Base-by-base conservation (phyloP, 768 basidiomycete genomes). In the Mycena capillaripes region DNA sequence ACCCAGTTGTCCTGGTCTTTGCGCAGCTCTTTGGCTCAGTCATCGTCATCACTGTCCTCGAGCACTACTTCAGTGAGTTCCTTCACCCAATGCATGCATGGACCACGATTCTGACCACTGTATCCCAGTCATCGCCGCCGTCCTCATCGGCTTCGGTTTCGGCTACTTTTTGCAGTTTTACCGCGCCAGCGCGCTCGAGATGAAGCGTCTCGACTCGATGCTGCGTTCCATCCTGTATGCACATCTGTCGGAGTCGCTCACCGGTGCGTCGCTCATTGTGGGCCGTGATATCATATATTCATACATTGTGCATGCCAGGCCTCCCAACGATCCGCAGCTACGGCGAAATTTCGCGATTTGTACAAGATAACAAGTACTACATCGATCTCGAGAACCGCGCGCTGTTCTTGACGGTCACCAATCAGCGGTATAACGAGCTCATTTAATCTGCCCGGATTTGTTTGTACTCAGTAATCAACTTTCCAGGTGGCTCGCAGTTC, bases 321-420 rank as follows among this genome's bases (percentile, higher is more conserved):
- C 82, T 91, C 23, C 85, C 90, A 0, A 94, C 92, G 4, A 90
- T 95, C 46, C 88, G 94, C 32, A 92, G 92, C 36, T 96, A 93
- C 75, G 90, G 91, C 32, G 89, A 89, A 75, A 84, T 88, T 1
- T 74, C 80, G 0, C 85, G 91, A 9, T 96, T 95, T 81, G 80
- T 92, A 34, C 77, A 81, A 14, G 90, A 92, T 61, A 95, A 95
- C 78, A 85, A 88, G 73, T 86, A 87, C 48, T 89, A 89, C 77
- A 88, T 93, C 68, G 93, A 95, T 77, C 84, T 93, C 9, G 93
- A 95, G 81, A 90, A 94, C 75, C 86, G 94, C 23, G 93, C 93
- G 0, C 85, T 93, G 56, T 89, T 89, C 73, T 78, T 93, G 29
- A 90, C 90, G 0, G 87, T 90, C 38, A 88, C 90, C 4, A 93